A percentile compares a stretch with the other conserved stretches of the same genome.
Evolutionary conservation across 1,284 basidiomycete species (phyloP).

Genomic region (Tilletia caries): DNA sequence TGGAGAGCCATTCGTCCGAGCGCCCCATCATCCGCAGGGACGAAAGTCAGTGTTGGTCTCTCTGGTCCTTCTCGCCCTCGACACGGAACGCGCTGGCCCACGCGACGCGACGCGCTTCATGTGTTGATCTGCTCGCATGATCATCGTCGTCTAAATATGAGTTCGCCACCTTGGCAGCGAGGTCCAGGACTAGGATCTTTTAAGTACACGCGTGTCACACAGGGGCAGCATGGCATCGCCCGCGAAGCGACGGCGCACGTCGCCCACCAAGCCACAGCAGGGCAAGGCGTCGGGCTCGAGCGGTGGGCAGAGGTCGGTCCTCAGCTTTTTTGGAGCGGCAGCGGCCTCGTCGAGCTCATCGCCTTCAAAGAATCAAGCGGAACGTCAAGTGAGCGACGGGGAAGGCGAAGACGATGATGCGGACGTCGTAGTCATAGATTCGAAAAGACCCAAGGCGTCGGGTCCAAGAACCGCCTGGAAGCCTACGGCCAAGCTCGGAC

Average conservation of each 20-base stretch:
- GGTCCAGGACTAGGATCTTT: no score
- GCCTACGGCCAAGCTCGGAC: not conserved
- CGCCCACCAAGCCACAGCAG: not conserved
- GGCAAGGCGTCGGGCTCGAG: not conserved
- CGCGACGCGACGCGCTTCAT: conserved; percentile 5
- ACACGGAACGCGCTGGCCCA: not conserved
- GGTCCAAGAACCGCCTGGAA: not conserved
- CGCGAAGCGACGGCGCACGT: not conserved
- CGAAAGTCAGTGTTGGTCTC: conserved; percentile 6
- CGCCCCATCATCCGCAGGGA: no score
- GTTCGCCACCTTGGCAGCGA: no score
- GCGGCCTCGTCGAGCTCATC: not conserved
- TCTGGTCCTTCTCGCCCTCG: not conserved
- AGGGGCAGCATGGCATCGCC: not conserved
- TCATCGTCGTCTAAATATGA: no score
- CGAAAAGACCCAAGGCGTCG: not conserved
- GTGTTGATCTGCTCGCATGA: conserved; percentile 4
- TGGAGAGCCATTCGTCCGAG: no score
- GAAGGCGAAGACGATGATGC: not conserved
- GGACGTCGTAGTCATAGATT: not conserved
- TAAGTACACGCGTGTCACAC: no score
- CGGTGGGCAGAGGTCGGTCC: conserved; percentile 1
- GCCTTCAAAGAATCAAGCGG: not conserved
- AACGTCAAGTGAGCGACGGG: not conserved
- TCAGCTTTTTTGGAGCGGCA: not conserved